These are phyloP conservation scores for Backusella tarrabulga DNA, from an alignment of 192 early-diverging fungal genomes.

Conservation along the genomic window DNA sequence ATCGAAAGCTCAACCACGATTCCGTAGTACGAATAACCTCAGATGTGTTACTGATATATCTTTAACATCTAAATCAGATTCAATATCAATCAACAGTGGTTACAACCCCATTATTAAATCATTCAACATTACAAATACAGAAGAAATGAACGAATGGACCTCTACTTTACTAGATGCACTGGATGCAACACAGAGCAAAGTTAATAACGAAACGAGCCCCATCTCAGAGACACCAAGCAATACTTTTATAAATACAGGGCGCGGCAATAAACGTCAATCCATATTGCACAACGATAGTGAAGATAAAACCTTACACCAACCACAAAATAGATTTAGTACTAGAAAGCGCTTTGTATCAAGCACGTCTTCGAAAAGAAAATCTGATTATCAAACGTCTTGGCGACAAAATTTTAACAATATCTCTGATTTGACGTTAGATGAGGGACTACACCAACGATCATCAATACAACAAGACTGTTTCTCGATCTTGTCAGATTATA, in stretches of 20 bases:
- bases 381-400: background rate
- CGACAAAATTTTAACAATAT: background rate
- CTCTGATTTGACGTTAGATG: background rate
- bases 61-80: background rate
- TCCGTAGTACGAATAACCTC: background rate
- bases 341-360: background rate
- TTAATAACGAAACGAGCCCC: background rate
- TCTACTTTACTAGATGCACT: background rate
- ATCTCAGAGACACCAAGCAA: background rate
- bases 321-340: background rate
- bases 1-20: background rate
- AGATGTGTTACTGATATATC: background rate
- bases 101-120: background rate
- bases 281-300: background rate
- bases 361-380: background rate
- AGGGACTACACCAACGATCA: background rate
- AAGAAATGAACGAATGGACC: background rate
- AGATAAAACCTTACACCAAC: background rate
- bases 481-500: background rate
- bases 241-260: background rate
- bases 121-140: background rate
- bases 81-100: background rate
- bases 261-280: background rate
- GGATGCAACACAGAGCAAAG: slow-evolving; percentile 11
- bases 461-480: background rate